phyloP scores from a whole-genome alignment of 176 grass and related monocot genomes.

The Juncus effusus region DNA sequence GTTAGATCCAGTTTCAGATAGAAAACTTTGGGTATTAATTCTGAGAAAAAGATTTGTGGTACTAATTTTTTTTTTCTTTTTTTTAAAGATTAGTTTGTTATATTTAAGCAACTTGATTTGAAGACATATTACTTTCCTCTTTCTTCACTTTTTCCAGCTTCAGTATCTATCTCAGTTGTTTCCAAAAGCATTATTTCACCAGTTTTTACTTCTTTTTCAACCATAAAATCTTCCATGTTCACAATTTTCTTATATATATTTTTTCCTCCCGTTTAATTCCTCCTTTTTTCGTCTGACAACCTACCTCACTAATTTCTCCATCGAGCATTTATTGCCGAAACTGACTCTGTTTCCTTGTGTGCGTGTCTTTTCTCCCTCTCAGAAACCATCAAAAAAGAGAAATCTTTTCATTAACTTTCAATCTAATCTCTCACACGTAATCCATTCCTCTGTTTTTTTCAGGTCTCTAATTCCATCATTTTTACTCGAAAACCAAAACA shows the following conservation, averaged over 20 bases:
- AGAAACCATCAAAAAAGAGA: background rate
- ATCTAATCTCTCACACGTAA: background rate
- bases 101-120: too few relatives aligned
- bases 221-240: background rate
- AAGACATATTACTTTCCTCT: background rate
- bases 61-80: too few relatives aligned
- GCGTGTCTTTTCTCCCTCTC: background rate
- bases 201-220: constrained; percentile 1
- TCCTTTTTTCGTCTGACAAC: constrained; percentile 17
- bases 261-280: background rate
- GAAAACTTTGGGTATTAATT: too few relatives aligned
- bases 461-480: background rate
- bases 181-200: constrained; percentile 4
- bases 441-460: constrained; percentile 1
- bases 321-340: constrained; percentile 19
- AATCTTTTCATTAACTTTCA: background rate
- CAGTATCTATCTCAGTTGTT: background rate
- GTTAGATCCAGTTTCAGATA: too few relatives aligned
- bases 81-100: too few relatives aligned
- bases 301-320: constrained; percentile 22
- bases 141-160: background rate
- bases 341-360: constrained; percentile 1
- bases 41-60: too few relatives aligned
- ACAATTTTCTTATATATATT: background rate
- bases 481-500: background rate